A percentile compares a stretch with the other conserved stretches of the same genome.
phyloP scores from a whole-genome alignment of 768 basidiomycete genomes.

The Hericium alpestre region DNA sequence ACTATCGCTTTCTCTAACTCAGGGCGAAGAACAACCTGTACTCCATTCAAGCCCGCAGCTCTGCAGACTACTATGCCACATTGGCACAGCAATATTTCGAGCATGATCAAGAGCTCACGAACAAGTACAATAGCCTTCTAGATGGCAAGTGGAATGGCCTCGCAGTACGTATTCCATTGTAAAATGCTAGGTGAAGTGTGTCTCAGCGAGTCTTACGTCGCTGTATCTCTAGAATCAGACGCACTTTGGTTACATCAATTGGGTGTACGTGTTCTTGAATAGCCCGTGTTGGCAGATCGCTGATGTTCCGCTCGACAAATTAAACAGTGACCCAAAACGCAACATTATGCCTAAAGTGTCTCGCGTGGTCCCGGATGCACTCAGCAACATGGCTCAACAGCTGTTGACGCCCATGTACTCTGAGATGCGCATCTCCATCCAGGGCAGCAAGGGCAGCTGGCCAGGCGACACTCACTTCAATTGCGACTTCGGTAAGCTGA shows the following conservation, averaged over 20 bases:
- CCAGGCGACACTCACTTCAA: not conserved
- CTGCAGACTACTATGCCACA: not conserved
- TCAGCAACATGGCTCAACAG: not conserved
- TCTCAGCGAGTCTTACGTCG: too few relatives aligned
- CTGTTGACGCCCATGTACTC: not conserved
- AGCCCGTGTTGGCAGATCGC: not conserved
- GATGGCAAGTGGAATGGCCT: not conserved
- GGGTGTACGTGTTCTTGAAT: not conserved
- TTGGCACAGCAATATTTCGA: not conserved
- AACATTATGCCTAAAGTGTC: not conserved
- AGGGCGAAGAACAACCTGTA: not conserved
- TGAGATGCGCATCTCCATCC: not conserved
- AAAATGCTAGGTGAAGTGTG: too few relatives aligned
- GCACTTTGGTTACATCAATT: not conserved
- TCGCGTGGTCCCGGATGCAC: not conserved
- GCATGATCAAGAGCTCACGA: not conserved
- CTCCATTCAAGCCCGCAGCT: not conserved
- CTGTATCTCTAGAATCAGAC: not conserved
- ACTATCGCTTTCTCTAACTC: not conserved
- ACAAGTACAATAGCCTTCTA: not conserved
- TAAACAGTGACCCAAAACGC: not conserved
- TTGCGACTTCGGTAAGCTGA: not conserved
- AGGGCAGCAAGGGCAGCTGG: not conserved
- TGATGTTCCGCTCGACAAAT: not conserved
- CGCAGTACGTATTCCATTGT: not conserved